Evolutionary conservation across 345 rosid species (phyloP).

Genomic region (Noccaea bulbosa): DNA sequence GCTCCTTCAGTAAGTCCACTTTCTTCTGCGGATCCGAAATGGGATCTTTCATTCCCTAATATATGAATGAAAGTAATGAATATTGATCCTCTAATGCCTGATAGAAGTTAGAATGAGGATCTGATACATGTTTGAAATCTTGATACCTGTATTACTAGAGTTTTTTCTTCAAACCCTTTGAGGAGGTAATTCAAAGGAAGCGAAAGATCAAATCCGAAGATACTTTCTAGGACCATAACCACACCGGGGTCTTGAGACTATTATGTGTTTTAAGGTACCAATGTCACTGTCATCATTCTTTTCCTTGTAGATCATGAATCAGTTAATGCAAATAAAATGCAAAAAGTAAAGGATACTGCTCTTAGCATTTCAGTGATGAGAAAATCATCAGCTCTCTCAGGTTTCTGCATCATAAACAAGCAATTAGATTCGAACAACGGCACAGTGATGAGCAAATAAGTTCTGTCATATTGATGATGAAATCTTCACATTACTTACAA

Average conservation of each 20-base stretch:
- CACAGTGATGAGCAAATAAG: conserved; percentile 3
- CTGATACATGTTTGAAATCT: background rate
- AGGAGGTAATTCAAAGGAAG: conserved; percentile 78
- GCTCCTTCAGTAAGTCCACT: conserved; percentile 64
- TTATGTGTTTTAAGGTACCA: conserved; percentile 50
- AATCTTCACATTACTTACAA: conserved; percentile 53
- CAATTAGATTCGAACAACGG: background rate
- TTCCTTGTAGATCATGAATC: background rate
- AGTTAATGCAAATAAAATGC: background rate
- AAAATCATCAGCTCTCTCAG: conserved; percentile 76
- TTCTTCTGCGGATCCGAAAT: conserved; percentile 63
- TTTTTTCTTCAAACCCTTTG: conserved; percentile 58
- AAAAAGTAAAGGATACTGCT: conserved; percentile 70
- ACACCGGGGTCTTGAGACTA: conserved; percentile 90
- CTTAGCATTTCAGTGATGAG: conserved; percentile 82
- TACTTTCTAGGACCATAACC: conserved; percentile 74
- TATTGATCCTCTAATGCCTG: background rate
- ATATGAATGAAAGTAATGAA: conserved; percentile 7
- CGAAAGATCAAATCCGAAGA: conserved; percentile 80
- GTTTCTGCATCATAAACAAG: conserved; percentile 54
- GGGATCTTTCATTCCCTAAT: conserved; percentile 89
- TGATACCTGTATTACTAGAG: conserved; percentile 73
- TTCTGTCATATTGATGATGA: conserved; percentile 5
- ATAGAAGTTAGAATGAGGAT: conserved; percentile 7
- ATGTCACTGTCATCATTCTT: conserved; percentile 18